phyloP scores from a whole-genome alignment of 192 early-diverging fungal genomes.

The Podila horticola region DNA sequence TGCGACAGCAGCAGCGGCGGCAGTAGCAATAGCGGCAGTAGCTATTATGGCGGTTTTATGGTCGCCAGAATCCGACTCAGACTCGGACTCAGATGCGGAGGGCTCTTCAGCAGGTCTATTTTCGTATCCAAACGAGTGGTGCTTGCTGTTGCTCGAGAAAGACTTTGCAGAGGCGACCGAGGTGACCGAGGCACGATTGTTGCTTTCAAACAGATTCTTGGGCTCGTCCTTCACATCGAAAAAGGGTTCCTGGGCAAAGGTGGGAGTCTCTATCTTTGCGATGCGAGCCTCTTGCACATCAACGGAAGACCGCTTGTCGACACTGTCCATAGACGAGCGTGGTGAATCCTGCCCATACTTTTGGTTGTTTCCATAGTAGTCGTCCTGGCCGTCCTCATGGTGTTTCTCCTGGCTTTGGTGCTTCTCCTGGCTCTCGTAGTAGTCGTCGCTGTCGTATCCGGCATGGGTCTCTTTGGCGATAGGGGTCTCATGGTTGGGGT shows the following conservation, averaged over 20 bases:
- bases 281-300: neutral
- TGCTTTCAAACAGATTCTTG: neutral
- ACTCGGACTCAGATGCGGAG: constrained; percentile 39
- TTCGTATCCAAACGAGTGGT: constrained; percentile 43
- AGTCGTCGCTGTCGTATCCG: neutral
- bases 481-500: neutral
- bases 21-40: neutral
- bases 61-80: constrained; percentile 15
- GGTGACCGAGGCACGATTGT: constrained; percentile 30
- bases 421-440: neutral
- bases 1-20: neutral
- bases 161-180: constrained; percentile 45
- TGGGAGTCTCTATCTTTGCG: neutral
- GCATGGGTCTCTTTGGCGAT: neutral
- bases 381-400: neutral
- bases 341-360: neutral
- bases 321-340: constrained; percentile 12
- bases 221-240: constrained; percentile 15
- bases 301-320: constrained; percentile 11
- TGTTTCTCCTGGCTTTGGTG: neutral
- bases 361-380: constrained; percentile 6
- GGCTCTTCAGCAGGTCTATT: constrained; percentile 8
- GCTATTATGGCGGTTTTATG: neutral
- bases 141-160: constrained; percentile 38
- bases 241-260: constrained; percentile 2